Base-by-base conservation (phyloP, 2,329 filamentous ascomycete species). In the Lachnellula arida region DNA sequence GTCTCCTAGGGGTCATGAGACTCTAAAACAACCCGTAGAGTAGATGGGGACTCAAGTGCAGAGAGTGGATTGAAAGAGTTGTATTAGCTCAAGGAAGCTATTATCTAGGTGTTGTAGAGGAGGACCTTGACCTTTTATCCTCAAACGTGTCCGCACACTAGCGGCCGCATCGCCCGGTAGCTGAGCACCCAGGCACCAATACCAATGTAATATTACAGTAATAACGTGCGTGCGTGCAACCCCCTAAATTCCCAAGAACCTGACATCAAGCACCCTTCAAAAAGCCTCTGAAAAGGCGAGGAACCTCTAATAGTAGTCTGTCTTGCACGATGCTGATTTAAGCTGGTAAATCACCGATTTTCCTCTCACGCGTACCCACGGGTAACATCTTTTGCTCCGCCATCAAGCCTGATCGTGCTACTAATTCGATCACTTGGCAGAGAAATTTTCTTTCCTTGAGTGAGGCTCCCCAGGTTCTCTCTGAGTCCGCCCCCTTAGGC, bases 381-480 rank as follows among this genome's bases (percentile, higher is more conserved):
- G n/a, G n/a, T n/a, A n/a, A 74, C 70, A 60, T 79, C 75, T 56
- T 71, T 76, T n/a, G 73, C 73, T 1, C 73, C 71, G 0, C 68
- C 70, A 52, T 81, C 78, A 37, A 77, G 63, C 2, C 76, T 74
- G 1, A 74, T 78, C 5, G 73, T 68, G 2, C 61, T 63, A 11
- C 63, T 63, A 43, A 67, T 66, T 52, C 81, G 77, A 15, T 81
- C 79, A 35, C 72, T 76, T 15, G 86, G 70, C 32, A 85, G 68
- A 2, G 83, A 82, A 47, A 86, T 85, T 17, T 76, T 73, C 58
- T 85, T 82, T 62, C 34, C 59, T 57, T 5, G 25, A 22, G 44
- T 68, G 62, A 5, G n/a, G n/a, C 17, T 32, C 7, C 51, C 51
- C 42, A 8, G 42, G 49, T 12, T 51, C 46, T 22, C 47, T 43